These are phyloP conservation scores for Kentomonas sorsogonicus DNA, from an alignment of 208 protist genomes.

Conservation along the genomic window DNA sequence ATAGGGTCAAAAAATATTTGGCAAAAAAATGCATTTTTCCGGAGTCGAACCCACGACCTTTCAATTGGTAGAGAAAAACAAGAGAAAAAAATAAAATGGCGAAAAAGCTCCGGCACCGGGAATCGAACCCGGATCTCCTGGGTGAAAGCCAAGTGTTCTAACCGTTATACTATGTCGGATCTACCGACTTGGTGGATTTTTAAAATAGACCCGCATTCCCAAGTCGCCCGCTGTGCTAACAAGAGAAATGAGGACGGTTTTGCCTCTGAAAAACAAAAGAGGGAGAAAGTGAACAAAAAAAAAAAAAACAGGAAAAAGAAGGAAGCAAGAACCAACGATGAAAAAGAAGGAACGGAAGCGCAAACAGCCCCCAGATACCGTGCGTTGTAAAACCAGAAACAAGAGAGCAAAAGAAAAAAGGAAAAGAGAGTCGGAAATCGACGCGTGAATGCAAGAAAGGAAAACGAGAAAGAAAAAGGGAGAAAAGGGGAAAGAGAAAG, in stretches of 20 bases:
- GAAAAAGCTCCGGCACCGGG: constrained; percentile 62
- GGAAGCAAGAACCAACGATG: neutral
- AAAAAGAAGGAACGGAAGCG: neutral
- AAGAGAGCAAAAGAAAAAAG: neutral
- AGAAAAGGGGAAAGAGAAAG: too few relatives aligned
- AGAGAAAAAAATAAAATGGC: neutral
- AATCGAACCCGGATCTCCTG: constrained; percentile 77
- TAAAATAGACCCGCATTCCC: too few relatives aligned
- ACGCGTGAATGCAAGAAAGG: too few relatives aligned
- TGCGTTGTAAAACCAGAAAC: neutral
- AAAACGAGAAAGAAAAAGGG: constrained; percentile 1
- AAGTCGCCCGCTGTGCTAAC: too few relatives aligned
- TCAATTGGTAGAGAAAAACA: constrained; percentile 2
- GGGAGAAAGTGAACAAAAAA: neutral
- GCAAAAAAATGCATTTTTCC: too few relatives aligned
- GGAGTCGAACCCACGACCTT: too few relatives aligned
- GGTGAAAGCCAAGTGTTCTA: constrained; percentile 77
- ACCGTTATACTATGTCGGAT: constrained; percentile 69
- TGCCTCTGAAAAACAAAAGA: neutral
- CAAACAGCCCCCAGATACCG: neutral
- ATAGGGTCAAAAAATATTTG: too few relatives aligned
- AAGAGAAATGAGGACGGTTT: too few relatives aligned
- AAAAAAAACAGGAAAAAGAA: constrained; percentile 1
- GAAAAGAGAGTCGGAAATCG: too few relatives aligned
- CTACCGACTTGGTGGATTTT: too few relatives aligned